phyloP scores from a whole-genome alignment of 2,329 filamentous ascomycete genomes.

The Didymella pinodella region DNA sequence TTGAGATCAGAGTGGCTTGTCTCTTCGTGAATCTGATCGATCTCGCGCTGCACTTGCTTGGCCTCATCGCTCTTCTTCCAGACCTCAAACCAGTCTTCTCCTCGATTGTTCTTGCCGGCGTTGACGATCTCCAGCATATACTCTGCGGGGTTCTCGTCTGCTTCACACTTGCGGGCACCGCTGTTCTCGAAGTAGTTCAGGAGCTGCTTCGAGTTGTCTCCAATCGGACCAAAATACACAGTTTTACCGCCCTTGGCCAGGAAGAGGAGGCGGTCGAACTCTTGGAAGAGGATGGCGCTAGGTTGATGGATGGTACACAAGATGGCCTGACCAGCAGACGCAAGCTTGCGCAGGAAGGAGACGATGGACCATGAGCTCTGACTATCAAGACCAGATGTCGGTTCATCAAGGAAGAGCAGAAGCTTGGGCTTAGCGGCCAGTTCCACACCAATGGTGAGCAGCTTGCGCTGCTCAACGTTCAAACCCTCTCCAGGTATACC shows the following conservation, averaged over 20 bases:
- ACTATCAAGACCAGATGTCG: slow-evolving; percentile 64
- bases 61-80: slow-evolving; percentile 46
- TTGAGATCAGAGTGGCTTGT: slow-evolving; percentile 38
- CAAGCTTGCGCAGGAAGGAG: slow-evolving; percentile 68
- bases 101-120: slow-evolving; percentile 41
- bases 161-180: slow-evolving; percentile 66
- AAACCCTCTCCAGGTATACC: slow-evolving; percentile 70
- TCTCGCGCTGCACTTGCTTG: slow-evolving; percentile 45
- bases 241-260: slow-evolving; percentile 55
- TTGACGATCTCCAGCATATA: slow-evolving; percentile 70
- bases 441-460: slow-evolving; percentile 76
- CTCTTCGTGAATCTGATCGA: slow-evolving; percentile 52
- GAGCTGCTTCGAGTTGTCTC: slow-evolving; percentile 52
- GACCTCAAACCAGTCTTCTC: slow-evolving; percentile 52
- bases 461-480: slow-evolving; percentile 74
- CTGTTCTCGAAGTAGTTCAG: slow-evolving; percentile 67
- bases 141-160: slow-evolving; percentile 76
- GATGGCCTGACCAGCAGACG: slow-evolving; percentile 57
- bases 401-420: slow-evolving; percentile 69
- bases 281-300: slow-evolving; percentile 54
- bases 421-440: slow-evolving; percentile 72
- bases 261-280: slow-evolving; percentile 56
- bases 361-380: slow-evolving; percentile 69
- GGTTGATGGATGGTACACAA: slow-evolving; percentile 60
- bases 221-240: slow-evolving; percentile 59